Evolutionary conservation across 495 filamentous ascomycete genomes (phyloP).

Genomic region (Hypoxylon subgilvum): DNA sequence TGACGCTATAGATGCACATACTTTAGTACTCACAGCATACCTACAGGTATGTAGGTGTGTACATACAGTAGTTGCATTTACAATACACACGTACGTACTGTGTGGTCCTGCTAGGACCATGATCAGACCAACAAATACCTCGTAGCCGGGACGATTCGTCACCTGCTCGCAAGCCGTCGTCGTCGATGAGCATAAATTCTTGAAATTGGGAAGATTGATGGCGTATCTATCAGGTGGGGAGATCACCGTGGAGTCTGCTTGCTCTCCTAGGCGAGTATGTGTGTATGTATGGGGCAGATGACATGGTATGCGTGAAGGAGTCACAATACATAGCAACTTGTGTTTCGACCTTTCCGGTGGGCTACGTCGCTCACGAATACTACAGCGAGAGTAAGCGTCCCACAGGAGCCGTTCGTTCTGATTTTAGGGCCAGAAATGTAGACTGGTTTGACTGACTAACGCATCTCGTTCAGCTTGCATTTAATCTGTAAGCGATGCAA

Average conservation of each 20-base stretch:
- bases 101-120: not conserved
- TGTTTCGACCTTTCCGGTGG: slow-evolving; percentile 4
- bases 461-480: too few species aligned
- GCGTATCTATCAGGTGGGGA: slow-evolving; percentile 26
- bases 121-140: not conserved
- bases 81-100: too few species aligned
- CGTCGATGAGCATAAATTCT: slow-evolving; percentile 12
- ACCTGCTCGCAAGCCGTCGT: slow-evolving; percentile 6
- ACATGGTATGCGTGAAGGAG: not conserved
- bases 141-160: slow-evolving; percentile 4
- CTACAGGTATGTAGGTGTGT: too few species aligned
- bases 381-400: slow-evolving; percentile 4
- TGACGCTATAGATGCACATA: slow-evolving; percentile 5
- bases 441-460: too few species aligned
- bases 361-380: slow-evolving; percentile 2
- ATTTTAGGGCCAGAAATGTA: slow-evolving; percentile 1
- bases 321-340: slow-evolving; percentile 1
- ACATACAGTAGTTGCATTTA: not conserved
- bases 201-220: slow-evolving; percentile 21
- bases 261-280: not conserved
- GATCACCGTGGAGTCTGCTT: slow-evolving; percentile 7
- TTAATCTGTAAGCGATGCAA: too few species aligned
- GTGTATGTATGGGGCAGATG: not conserved
- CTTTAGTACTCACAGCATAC: too few species aligned
- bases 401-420: not conserved